Evolutionary conservation across 495 filamentous ascomycete species (phyloP), one percentile per base, ranked within the genome.

Genomic region (Talaromyces thailandensis): DNA sequence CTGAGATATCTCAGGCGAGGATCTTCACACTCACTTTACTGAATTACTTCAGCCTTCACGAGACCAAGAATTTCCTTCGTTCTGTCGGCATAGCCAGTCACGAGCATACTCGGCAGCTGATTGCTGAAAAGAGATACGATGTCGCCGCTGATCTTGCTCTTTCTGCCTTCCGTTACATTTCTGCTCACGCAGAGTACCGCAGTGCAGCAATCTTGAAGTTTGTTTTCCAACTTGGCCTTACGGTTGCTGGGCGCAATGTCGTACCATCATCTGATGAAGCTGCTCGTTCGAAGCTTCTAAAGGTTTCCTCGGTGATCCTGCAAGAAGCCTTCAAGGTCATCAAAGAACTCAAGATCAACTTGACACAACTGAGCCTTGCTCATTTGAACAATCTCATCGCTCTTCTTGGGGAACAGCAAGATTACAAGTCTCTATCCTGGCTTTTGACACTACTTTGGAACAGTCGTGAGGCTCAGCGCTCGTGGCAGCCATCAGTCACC

Each of bases 401-500:
- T 25, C 51, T 75, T 6, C 72, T 77, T 4, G 73, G 72, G 29
- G 71, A 75, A 53, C 68, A 75, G 18, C 61, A 75, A 32, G 73
- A 76, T 45, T 76, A 75, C 68, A 69, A 70, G 59, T 73, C 60
- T 58, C 69, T 77, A 7, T 70, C 71, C 18, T 75, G 73, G 72
- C 57, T 75, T 2, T 68, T 77, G 12, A 64, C 64, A 29, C 45
- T 69, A 1, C 70, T 77, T 31, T 75, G 73, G 75, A 64, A 67
- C 56, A 69, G 62, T 61, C 75, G 75, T 62, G 71, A 75, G 43
- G 58, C 66, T 51, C 69, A 68, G 31, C 24, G 21, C 51, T 60
- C 64, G 61, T 35, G 63, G 64, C 58, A 64, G 55, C 63, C 66
- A 5, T 48, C 62, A 1, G 60, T 71, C 61, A 75, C 68, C n/a